Evolutionary conservation across 768 basidiomycete species (phyloP).

Genomic region (Tulasnella sp.): DNA sequence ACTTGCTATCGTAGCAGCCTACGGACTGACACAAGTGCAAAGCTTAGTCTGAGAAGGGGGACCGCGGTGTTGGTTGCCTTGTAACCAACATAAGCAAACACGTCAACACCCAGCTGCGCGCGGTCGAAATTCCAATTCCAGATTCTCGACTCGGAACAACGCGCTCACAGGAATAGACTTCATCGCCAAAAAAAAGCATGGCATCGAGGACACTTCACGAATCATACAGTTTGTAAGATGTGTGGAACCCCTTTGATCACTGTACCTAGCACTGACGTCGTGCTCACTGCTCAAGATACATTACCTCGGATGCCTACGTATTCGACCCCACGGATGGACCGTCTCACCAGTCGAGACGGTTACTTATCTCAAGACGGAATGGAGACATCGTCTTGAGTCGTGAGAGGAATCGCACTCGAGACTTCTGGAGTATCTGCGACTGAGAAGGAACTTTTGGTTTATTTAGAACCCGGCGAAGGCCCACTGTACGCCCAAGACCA

Average conservation of each 20-base stretch:
- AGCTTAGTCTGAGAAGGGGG: too few relatives aligned
- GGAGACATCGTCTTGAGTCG: slow-evolving; percentile 28
- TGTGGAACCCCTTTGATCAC: not conserved
- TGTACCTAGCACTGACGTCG: too few relatives aligned
- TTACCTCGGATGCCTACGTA: slow-evolving; percentile 18
- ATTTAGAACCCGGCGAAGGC: not conserved
- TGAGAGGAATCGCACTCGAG: slow-evolving; percentile 18
- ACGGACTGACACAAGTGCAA: too few relatives aligned
- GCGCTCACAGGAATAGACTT: not conserved
- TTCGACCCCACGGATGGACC: slow-evolving; percentile 21
- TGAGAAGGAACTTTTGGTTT: not conserved
- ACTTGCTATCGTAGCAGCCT: too few relatives aligned
- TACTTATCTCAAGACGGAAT: slow-evolving; percentile 27
- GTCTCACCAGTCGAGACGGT: slow-evolving; percentile 21
- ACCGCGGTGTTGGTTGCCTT: too few relatives aligned
- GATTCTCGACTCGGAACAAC: not conserved
- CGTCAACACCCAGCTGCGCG: not conserved
- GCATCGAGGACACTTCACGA: not conserved
- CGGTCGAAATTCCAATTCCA: not conserved
- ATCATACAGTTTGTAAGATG: not conserved
- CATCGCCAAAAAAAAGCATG: not conserved
- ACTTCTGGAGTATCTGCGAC: not conserved
- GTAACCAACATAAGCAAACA: not conserved
- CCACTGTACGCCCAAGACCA: slow-evolving; percentile 27
- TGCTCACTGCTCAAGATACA: too few relatives aligned